Evolutionary conservation across 768 basidiomycete genomes (phyloP).

Genomic region (Sarcodon aspratus): DNA sequence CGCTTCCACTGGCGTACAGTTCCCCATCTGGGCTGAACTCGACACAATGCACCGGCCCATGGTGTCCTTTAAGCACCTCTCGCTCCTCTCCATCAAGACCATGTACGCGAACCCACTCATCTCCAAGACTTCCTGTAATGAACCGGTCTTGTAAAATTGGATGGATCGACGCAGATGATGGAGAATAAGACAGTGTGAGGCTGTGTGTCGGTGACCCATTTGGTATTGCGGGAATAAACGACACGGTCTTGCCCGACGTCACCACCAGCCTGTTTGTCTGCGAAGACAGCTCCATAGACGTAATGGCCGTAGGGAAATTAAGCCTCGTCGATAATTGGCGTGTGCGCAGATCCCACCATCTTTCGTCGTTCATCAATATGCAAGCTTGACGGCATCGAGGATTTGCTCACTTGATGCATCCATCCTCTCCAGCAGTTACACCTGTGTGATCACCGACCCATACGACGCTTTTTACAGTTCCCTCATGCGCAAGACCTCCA

Average conservation of each 20-base stretch:
- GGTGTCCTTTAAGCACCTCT: conserved; percentile 92
- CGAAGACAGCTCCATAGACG: conserved; percentile 86
- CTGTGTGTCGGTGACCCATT: conserved; percentile 58
- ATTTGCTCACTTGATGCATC: conserved; percentile 64
- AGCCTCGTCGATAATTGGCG: conserved; percentile 59
- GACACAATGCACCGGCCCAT: conserved; percentile 92
- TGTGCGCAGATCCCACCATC: conserved; percentile 95
- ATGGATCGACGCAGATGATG: conserved; percentile 92
- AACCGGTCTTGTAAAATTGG: conserved; percentile 83
- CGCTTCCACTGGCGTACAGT: conserved; percentile 94
- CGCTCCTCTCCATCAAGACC: conserved; percentile 82
- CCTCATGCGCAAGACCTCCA: conserved; percentile 61
- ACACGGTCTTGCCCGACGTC: conserved; percentile 85
- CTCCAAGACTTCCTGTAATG: conserved; percentile 79
- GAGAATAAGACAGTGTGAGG: conserved; percentile 71
- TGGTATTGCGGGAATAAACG: conserved; percentile 75
- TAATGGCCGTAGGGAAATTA: conserved; percentile 69
- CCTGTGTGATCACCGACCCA: conserved; percentile 86
- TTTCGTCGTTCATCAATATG: conserved; percentile 16
- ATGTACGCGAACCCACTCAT: conserved; percentile 97
- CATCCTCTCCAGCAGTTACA: conserved; percentile 89
- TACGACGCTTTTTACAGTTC: conserved; percentile 84
- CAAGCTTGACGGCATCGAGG: neutral
- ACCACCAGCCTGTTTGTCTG: conserved; percentile 78
- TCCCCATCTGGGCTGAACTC: conserved; percentile 95